Evolutionary conservation across 352 stramenopile species (phyloP).

Genomic region (Pythium rhizo-oryzae): DNA sequence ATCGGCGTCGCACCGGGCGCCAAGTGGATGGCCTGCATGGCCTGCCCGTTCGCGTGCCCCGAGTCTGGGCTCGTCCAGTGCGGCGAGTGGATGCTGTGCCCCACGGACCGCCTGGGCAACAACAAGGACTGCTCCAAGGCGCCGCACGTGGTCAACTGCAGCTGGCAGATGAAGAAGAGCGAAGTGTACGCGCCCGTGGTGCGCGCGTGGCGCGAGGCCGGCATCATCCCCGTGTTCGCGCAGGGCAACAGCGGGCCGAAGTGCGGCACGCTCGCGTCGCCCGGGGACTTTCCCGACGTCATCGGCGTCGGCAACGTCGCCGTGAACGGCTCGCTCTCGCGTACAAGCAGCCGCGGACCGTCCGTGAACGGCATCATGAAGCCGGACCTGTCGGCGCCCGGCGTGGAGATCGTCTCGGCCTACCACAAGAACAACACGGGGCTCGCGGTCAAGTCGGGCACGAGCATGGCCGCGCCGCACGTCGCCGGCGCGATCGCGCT

Average conservation of each 20-base stretch:
- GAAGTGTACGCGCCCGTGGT: conserved; percentile 19
- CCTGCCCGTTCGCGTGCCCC: conserved; percentile 12
- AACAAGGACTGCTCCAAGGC: conserved; percentile 24
- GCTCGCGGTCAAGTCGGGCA: conserved; percentile 21
- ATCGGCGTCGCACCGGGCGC: conserved; percentile 11
- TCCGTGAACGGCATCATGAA: conserved; percentile 21
- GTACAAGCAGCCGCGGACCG: conserved; percentile 25
- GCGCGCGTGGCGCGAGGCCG: conserved; percentile 24
- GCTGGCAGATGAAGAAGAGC: conserved; percentile 14
- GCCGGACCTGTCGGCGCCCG: conserved; percentile 32
- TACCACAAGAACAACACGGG: conserved; percentile 13
- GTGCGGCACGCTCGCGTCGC: conserved; percentile 29
- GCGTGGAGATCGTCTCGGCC: conserved; percentile 18
- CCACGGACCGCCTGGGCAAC: conserved; percentile 8
- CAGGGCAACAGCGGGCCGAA: conserved; percentile 33
- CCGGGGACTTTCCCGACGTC: conserved; percentile 30
- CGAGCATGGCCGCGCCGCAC: conserved; percentile 35
- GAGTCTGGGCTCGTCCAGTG: conserved; percentile 15
- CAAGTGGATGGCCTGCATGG: conserved; percentile 22
- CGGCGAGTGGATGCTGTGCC: conserved; percentile 19
- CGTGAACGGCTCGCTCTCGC: conserved; percentile 23
- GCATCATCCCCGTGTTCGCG: conserved; percentile 37
- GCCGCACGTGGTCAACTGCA: conserved; percentile 20
- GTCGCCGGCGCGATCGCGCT: conserved; percentile 31
- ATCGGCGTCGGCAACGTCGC: conserved; percentile 32